Conservation (phyloP, 441 rosid species). For the Adansonia grandidieri region DNA sequence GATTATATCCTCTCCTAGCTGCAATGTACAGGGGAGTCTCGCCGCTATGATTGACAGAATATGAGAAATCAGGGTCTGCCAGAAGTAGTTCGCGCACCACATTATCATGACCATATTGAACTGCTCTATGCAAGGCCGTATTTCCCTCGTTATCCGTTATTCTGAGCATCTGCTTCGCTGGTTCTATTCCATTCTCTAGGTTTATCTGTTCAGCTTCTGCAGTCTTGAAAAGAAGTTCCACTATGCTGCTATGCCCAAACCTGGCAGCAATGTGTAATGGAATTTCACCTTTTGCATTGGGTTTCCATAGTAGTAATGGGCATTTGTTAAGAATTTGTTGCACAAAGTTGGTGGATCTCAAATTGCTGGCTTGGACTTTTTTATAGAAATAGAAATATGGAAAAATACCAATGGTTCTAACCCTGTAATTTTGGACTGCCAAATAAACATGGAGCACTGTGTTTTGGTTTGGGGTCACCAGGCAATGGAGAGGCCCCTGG, state of each 20-base stretch:
- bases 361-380: neutral
- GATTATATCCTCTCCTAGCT: neutral
- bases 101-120: neutral
- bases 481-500: neutral
- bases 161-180: neutral
- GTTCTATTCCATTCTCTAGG: neutral
- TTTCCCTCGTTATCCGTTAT: neutral
- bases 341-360: neutral
- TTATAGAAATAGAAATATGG: neutral
- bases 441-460: neutral
- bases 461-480: neutral
- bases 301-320: neutral
- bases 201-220: neutral
- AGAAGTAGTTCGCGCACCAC: neutral
- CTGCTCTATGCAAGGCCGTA: slow-evolving; percentile 29
- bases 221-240: neutral
- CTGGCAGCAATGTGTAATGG: neutral
- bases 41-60: neutral
- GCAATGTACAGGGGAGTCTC: slow-evolving; percentile 2
- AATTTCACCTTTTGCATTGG: slow-evolving; percentile 6
- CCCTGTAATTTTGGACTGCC: neutral
- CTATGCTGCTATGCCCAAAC: neutral
- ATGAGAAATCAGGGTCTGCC: neutral
- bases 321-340: neutral
- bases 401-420: neutral